Base-by-base conservation (phyloP, 2,329 filamentous ascomycete species). In the Trichoderma asperellum region DNA sequence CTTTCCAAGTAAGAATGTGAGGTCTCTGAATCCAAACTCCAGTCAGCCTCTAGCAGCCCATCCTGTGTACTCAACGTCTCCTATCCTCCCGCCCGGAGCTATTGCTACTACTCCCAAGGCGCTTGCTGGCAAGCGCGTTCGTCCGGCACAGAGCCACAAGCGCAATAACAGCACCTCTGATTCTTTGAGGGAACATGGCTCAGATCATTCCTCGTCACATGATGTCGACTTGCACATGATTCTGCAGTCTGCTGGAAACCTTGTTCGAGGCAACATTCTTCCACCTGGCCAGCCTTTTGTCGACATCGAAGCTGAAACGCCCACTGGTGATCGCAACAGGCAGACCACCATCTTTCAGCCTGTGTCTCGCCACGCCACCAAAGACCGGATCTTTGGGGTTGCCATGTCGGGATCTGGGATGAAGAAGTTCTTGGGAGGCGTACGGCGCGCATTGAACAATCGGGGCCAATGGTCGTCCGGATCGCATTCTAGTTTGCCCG, bases 161-260 rank as follows among this genome's bases (percentile, higher is more conserved):
- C 89, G 94, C 27, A 97, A 92, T 76, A 93, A 91, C 61, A 97
- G 94, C 77, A 91, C 96, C 74, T 92, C 92, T 0, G 93, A 97
- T 80, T 95, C 94, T 1, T 79, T 95, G 63, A 85, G 93, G 73
- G 92, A 96, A 79, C 90, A 82, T 80, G 87, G 78, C 27, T 79
- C 79, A 6, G 86, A 87, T 57, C 86, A 83, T 70, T 76, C 83
- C 4, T 77, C 84, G 2, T 83, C 83, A 71, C 87, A 86, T 71
- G 86, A 86, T 27, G 81, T 84, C 4, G 87, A 89, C 69, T 80
- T 90, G 18, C 79, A 89, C 16, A 84, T 90, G 72, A 85, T 89
- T 11, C 83, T 90, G 27, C 88, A 91, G 14, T 91, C 93, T 75
- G 89, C 91, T 4, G 93, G 94, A 11, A 95, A 92, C 72, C 87